Percentiles rank a stretch among this genome's conserved stretches.
phyloP scores from a whole-genome alignment of 2,329 filamentous ascomycete genomes.

The Phialophora expanda region DNA sequence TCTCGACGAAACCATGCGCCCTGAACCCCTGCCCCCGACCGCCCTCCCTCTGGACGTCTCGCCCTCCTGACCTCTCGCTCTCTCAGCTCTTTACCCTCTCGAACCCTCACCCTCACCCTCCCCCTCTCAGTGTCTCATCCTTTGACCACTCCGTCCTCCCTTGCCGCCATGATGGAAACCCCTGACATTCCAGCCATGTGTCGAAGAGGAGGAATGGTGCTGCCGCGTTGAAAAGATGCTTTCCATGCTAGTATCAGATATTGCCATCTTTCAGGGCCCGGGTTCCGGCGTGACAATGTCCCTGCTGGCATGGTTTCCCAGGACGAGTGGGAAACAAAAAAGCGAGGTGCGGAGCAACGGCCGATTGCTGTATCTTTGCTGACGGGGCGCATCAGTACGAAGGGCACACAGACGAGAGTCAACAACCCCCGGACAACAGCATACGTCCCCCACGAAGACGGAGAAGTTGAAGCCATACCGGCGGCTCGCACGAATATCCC shows the following conservation, averaged over 20 bases:
- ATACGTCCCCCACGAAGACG: too few species aligned
- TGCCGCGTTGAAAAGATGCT: slow-evolving; percentile 86
- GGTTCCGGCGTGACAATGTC: slow-evolving; percentile 92
- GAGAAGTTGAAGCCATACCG: too few species aligned
- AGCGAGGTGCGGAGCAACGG: slow-evolving; percentile 70
- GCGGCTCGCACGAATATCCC: too few species aligned
- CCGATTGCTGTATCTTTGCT: slow-evolving; percentile 17
- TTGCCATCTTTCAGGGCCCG: slow-evolving; percentile 92
- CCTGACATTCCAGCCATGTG: slow-evolving; percentile 80
- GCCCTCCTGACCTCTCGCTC: background rate
- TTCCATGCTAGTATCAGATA: slow-evolving; percentile 87
- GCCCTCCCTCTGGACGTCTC: background rate
- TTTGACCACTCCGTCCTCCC: background rate
- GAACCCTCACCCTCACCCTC: background rate
- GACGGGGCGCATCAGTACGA: background rate
- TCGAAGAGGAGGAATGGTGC: slow-evolving; percentile 76
- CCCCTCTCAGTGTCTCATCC: background rate
- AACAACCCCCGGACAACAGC: too few species aligned
- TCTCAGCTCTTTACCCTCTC: background rate
- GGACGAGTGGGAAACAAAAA: slow-evolving; percentile 89
- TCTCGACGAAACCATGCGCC: too few species aligned
- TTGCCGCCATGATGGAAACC: slow-evolving; percentile 70
- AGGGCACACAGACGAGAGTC: too few species aligned
- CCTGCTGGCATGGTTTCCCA: slow-evolving; percentile 95
- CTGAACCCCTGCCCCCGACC: too few species aligned